These are phyloP conservation scores for Saccharum hybrid DNA, from an alignment of 202 grass and related monocot genomes.

Conservation along the genomic window DNA sequence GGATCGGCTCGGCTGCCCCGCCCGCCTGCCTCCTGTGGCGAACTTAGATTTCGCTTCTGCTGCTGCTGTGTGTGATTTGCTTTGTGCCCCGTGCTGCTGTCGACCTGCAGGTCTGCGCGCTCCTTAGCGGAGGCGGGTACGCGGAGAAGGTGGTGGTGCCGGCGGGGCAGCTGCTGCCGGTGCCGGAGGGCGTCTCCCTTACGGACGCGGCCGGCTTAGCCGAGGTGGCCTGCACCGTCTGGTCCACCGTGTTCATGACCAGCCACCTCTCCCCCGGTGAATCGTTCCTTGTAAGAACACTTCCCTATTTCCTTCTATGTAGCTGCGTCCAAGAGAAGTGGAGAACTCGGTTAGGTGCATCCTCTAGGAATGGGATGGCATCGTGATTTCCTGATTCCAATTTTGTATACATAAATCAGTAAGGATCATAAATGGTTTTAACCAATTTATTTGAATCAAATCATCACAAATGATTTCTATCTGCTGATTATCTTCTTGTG, in stretches of 20 bases:
- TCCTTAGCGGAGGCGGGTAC: conserved; percentile 80
- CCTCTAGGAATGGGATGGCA: too few species aligned
- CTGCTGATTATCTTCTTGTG: too few species aligned
- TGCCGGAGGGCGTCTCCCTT: conserved; percentile 72
- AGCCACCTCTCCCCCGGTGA: conserved; percentile 69
- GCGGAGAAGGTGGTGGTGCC: conserved; percentile 81
- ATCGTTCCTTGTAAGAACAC: conserved; percentile 63
- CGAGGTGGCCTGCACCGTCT: conserved; percentile 82
- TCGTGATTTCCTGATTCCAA: neutral
- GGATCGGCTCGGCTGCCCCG: too few species aligned
- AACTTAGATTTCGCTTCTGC: neutral
- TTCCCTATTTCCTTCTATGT: neutral
- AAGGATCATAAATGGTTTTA: neutral
- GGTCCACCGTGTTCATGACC: conserved; percentile 89
- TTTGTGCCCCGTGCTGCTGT: neutral
- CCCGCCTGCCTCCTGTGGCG: neutral
- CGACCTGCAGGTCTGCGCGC: conserved; percentile 62
- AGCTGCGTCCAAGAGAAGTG: neutral
- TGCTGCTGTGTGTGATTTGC: neutral
- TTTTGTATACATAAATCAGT: neutral
- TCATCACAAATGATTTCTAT: neutral
- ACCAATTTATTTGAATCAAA: neutral
- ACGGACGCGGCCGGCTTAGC: conserved; percentile 63
- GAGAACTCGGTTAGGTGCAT: neutral
- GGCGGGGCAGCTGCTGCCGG: conserved; percentile 68